These are phyloP conservation scores for Candida koratica DNA, from an alignment of 805 yeast genomes.

Conservation along the genomic window DNA sequence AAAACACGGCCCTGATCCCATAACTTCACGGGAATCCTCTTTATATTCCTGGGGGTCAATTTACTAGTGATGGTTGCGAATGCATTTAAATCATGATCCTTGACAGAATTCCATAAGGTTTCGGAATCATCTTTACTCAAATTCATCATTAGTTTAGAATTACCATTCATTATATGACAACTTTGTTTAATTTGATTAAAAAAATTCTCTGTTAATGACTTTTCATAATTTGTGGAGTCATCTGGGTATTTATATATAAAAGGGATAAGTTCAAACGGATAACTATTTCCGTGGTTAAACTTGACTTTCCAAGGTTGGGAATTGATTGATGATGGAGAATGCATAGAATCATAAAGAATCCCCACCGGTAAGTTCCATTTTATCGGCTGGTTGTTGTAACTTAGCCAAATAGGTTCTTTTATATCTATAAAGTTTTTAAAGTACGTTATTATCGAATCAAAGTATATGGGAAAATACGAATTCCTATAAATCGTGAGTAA, in stretches of 20 bases:
- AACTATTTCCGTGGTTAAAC: conserved; percentile 25
- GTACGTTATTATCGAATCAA: conserved; percentile 33
- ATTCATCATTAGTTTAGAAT: conserved; percentile 76
- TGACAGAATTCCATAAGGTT: conserved; percentile 53
- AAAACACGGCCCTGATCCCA: conserved; percentile 35
- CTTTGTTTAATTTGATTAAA: conserved; percentile 80
- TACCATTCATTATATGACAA: conserved; percentile 69
- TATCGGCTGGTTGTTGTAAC: conserved; percentile 57
- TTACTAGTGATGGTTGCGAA: conserved; percentile 25
- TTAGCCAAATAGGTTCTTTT: conserved; percentile 54
- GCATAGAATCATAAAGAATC: conserved; percentile 52
- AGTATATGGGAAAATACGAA: conserved; percentile 48
- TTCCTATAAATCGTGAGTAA: conserved; percentile 32
- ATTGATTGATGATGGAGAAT: conserved; percentile 23
- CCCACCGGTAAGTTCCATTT: conserved; percentile 81
- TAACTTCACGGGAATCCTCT: conserved; percentile 47
- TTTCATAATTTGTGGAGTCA: conserved; percentile 20
- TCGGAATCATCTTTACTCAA: conserved; percentile 61
- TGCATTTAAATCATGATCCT: conserved; percentile 26
- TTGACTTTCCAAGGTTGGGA: conserved; percentile 22
- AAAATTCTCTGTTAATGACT: conserved; percentile 51
- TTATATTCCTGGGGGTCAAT: conserved; percentile 26
- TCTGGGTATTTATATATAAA: conserved; percentile 16
- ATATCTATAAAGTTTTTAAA: conserved; percentile 28
- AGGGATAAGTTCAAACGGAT: conserved; percentile 32